phyloP scores from a whole-genome alignment of 768 basidiomycete species.

The Tylopilus balloui region DNA sequence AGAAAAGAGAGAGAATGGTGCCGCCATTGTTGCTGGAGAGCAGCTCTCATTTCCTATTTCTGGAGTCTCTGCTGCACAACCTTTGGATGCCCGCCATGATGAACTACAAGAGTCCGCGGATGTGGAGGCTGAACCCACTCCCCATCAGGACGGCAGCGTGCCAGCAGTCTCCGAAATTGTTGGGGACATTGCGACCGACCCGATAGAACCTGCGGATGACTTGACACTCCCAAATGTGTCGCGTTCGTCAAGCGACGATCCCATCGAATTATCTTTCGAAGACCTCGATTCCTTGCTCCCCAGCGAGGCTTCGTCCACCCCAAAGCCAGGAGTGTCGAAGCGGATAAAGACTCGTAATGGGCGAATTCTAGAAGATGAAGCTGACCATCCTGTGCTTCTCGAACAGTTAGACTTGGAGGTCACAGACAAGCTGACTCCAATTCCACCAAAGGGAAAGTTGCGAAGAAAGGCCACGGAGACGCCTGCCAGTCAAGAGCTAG shows the following conservation, averaged over 20 bases:
- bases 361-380: conserved; percentile 22
- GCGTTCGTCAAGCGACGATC: conserved; percentile 19
- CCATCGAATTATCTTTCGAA: conserved; percentile 27
- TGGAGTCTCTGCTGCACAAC: background rate
- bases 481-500: conserved; percentile 22
- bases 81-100: background rate
- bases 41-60: background rate
- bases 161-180: background rate
- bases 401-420: conserved; percentile 18
- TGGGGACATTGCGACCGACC: conserved; percentile 27
- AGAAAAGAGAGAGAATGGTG: conserved; percentile 6
- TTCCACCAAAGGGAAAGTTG: conserved; percentile 15
- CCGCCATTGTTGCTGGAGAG: background rate
- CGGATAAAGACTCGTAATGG: conserved; percentile 43
- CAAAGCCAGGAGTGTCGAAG: conserved; percentile 34
- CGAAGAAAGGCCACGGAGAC: conserved; percentile 14
- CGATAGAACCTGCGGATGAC: conserved; percentile 43
- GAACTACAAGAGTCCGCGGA: background rate
- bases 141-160: background rate
- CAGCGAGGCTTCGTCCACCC: conserved; percentile 13
- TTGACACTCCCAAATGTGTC: conserved; percentile 19
- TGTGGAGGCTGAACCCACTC: conserved; percentile 19
- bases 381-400: conserved; percentile 24
- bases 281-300: conserved; percentile 1
- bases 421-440: conserved; percentile 20